A percentile compares a stretch with the other conserved stretches of the same genome.
These are phyloP conservation scores for Bodo saltans DNA, from an alignment of 78 protist genomes.

Conservation along the genomic window DNA sequence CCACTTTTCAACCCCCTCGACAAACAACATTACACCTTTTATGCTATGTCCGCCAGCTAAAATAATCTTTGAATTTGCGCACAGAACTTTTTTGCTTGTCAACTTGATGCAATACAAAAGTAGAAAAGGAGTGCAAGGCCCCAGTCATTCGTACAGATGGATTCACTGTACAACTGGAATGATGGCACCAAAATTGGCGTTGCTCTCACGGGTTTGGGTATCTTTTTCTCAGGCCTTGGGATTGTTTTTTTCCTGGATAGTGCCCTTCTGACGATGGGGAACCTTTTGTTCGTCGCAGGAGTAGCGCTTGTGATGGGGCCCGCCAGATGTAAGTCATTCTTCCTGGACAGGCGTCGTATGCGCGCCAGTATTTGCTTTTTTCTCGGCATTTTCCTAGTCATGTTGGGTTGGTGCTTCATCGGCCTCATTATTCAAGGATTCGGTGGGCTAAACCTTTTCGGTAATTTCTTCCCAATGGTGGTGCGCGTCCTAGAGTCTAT, in stretches of 20 bases:
- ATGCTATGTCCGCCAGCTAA: no score
- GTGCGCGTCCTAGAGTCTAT: not conserved
- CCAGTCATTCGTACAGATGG: not conserved
- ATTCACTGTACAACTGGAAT: not conserved
- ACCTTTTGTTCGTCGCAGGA: slow-evolving; percentile 19
- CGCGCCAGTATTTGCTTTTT: not conserved
- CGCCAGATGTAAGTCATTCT: not conserved
- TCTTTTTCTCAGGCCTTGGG: slow-evolving; percentile 23
- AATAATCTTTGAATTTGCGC: no score
- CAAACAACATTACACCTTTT: no score
- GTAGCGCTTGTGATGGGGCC: not conserved
- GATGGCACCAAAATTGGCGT: slow-evolving; percentile 21
- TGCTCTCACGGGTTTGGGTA: slow-evolving; percentile 17
- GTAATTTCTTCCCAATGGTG: slow-evolving; percentile 18
- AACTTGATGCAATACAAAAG: not conserved
- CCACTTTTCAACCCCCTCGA: no score
- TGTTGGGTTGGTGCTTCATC: slow-evolving; percentile 22
- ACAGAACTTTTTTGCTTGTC: no score
- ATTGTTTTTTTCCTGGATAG: slow-evolving; percentile 20
- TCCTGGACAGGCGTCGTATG: not conserved
- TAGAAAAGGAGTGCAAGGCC: not conserved
- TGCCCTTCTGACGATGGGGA: slow-evolving; percentile 28
- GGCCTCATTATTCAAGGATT: slow-evolving; percentile 29
- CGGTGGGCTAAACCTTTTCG: slow-evolving; percentile 30
- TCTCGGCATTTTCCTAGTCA: slow-evolving; percentile 14